phyloP scores from a whole-genome alignment of 306 rosid species.

The Pterocarpus macrocarpus region DNA sequence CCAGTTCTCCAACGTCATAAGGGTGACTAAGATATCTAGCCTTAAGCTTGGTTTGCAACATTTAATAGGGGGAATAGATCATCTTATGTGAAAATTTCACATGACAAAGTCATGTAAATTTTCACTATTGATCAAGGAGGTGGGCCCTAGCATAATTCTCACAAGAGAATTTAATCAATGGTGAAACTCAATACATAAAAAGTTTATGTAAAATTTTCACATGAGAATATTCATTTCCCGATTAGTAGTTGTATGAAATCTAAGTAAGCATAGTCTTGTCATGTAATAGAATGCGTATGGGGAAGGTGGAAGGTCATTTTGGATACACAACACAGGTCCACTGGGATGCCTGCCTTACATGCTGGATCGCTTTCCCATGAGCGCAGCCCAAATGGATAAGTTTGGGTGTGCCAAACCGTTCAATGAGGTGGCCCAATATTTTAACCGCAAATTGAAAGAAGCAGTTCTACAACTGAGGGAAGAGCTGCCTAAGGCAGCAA shows the following conservation, averaged over 20 bases:
- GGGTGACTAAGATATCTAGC: constrained; percentile 42
- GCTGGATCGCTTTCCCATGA: constrained; percentile 33
- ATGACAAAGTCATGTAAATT: too few relatives aligned
- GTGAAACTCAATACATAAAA: too few relatives aligned
- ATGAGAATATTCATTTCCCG: too few relatives aligned
- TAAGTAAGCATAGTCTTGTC: background rate
- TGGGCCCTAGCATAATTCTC: too few relatives aligned
- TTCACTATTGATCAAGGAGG: too few relatives aligned
- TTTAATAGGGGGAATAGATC: background rate
- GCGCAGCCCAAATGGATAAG: constrained; percentile 51
- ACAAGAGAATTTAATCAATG: too few relatives aligned
- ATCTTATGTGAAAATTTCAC: too few relatives aligned
- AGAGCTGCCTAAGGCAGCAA: constrained; percentile 54
- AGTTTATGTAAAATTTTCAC: too few relatives aligned
- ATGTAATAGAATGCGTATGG: constrained; percentile 55
- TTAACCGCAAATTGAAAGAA: constrained; percentile 56
- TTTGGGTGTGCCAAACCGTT: constrained; percentile 59
- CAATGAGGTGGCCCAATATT: constrained; percentile 66
- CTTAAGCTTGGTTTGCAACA: background rate
- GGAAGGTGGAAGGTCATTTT: constrained; percentile 64
- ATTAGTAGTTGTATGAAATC: background rate
- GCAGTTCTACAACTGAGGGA: constrained; percentile 48
- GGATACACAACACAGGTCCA: constrained; percentile 87
- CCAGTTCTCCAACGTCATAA: constrained; percentile 58
- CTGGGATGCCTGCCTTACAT: constrained; percentile 59